Percentiles rank a stretch among this genome's conserved stretches.
phyloP scores from a whole-genome alignment of 2,329 filamentous ascomycete species.

The Chaetomium globosum region DNA sequence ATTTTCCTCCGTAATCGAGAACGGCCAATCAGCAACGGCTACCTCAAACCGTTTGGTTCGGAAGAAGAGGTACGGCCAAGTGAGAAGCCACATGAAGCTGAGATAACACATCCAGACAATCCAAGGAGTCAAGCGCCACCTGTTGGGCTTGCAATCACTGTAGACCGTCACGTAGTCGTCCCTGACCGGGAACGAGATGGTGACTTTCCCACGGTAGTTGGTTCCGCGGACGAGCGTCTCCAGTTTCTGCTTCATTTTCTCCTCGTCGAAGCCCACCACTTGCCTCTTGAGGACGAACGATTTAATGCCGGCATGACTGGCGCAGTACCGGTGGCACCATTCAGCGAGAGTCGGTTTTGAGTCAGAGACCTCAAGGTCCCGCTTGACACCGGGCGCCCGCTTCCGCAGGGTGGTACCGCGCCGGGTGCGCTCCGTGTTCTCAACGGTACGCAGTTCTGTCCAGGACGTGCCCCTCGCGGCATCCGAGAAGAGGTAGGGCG shows the following conservation, averaged over 20 bases:
- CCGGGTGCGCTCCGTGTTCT: conserved; percentile 61
- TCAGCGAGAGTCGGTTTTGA: conserved; percentile 50
- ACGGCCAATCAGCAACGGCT: conserved; percentile 63
- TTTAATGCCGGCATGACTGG: conserved; percentile 60
- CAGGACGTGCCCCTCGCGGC: conserved; percentile 46
- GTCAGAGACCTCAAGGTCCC: conserved; percentile 49
- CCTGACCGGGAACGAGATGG: conserved; percentile 61
- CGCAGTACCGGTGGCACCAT: conserved; percentile 72
- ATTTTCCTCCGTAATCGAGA: conserved; percentile 45
- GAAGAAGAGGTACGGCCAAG: conserved; percentile 71
- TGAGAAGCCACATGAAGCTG: conserved; percentile 68
- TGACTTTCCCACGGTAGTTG: conserved; percentile 66
- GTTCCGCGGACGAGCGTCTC: conserved; percentile 62
- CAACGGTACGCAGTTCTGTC: conserved; percentile 53
- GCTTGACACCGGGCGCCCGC: conserved; percentile 52
- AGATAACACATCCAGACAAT: conserved; percentile 66
- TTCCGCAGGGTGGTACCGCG: conserved; percentile 65
- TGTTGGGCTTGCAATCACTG: conserved; percentile 63
- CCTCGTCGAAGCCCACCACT: conserved; percentile 64
- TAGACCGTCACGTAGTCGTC: conserved; percentile 64
- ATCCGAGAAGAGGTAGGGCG: conserved; percentile 58
- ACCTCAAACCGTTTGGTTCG: conserved; percentile 69
- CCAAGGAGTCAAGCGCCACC: conserved; percentile 66
- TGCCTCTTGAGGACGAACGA: conserved; percentile 55
- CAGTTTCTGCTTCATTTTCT: conserved; percentile 55